Base-by-base conservation (phyloP, 148 eudicot genomes). In the Persicaria tinctoria region DNA sequence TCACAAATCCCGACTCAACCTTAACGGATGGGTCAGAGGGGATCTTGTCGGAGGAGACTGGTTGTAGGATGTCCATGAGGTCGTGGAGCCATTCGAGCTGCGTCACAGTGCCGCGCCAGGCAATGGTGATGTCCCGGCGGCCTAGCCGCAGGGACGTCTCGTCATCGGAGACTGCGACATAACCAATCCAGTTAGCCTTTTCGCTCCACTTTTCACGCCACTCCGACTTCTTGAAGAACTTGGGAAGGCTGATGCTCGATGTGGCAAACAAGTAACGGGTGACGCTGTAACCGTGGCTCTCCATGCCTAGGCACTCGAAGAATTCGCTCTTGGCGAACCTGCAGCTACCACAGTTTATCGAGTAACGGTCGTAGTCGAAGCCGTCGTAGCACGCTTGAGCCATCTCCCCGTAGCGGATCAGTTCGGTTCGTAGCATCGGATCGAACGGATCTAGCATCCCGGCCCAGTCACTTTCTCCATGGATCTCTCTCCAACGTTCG, bases 111-210 rank as follows among this genome's bases (percentile, higher is more conserved):
- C 96, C 97, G 1, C 96, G 80, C 93, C 96, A 93, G 1, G 96
- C 82, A 0, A 93, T 86, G 1, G 82, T 86, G 9, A 90, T 76
- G 77, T 93, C 97, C 11, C 97, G 74, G 50, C 96, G 75, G 0
- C 97, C 97, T 10, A 93, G 79, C 1, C 86, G 72, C 0, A 6
- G 10, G 0, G 90, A 73, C 70, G 85, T 91, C 0, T 75, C 77
- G 14, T 93, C 90, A 20, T 86, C 80, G 16, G 90, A 89, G 63
- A 93, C 96, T 0, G 86, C 96, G 10, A 87, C 88, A 51, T 81
- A 93, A 9, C 97, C 97, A 83, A 90, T 93, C 96, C 96, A 93
- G 56, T 90, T 87, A 2, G 96, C 85, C 57, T 85, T 87, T 5
- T 79, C 83, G 68, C 91, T 82, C 90, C 91, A 85, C 1, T 75